Percentiles rank a stretch among this genome's conserved stretches.
Conservation (phyloP, 2,329 filamentous ascomycete genomes). For the Botrytis fabae region DNA sequence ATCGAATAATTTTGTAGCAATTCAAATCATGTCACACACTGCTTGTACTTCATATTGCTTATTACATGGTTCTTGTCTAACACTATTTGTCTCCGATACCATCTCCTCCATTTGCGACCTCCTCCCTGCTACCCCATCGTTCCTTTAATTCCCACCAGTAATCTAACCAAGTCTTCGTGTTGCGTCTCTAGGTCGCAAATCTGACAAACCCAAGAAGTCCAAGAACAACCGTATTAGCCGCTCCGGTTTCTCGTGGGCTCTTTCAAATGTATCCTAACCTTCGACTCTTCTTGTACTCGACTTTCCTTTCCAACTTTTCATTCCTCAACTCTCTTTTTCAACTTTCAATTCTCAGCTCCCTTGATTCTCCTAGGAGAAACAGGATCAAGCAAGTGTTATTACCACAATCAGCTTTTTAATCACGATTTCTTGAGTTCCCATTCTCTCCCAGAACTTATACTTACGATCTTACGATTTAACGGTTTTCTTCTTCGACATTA, state of each 20-base stretch:
- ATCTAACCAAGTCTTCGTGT: slow-evolving; percentile 18
- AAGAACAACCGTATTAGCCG: slow-evolving; percentile 15
- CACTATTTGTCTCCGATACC: slow-evolving; percentile 5
- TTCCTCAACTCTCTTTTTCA: background rate
- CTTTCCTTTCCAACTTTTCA: background rate
- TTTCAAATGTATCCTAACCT: slow-evolving; percentile 5
- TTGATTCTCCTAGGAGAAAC: background rate
- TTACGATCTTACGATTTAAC: slow-evolving; percentile 7
- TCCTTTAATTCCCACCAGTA: background rate
- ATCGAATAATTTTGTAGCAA: slow-evolving; percentile 37
- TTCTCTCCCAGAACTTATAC: background rate
- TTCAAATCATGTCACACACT: slow-evolving; percentile 13
- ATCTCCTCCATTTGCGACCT: background rate
- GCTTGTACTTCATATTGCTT: background rate
- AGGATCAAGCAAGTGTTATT: background rate
- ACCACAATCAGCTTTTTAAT: background rate
- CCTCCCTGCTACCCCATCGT: background rate
- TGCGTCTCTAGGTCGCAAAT: slow-evolving; percentile 20
- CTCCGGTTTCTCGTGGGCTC: slow-evolving; percentile 17
- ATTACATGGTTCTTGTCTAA: slow-evolving; percentile 1
- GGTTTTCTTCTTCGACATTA: slow-evolving; percentile 3
- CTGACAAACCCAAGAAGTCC: slow-evolving; percentile 5
- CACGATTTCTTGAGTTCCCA: background rate
- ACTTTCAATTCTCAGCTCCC: background rate
- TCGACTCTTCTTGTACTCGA: background rate